phyloP scores from a whole-genome alignment of 2,329 filamentous ascomycete species.

The Talaromyces funiculosus region DNA sequence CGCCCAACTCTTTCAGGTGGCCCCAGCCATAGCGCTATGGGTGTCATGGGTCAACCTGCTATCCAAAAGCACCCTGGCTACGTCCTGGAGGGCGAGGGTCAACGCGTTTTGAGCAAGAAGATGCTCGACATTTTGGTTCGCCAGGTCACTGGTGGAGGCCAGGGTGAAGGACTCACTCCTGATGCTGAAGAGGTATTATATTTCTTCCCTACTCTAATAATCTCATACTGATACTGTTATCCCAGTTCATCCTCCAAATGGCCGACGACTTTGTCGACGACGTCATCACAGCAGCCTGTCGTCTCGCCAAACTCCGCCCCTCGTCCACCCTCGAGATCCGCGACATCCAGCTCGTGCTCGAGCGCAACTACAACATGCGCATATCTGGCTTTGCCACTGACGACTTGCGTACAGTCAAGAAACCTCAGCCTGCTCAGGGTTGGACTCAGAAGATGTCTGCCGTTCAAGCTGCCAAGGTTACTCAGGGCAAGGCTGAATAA shows the following conservation, averaged over 20 bases:
- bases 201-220: not conserved
- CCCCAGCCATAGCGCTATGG: conserved; percentile 65
- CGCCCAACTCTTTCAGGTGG: conserved; percentile 83
- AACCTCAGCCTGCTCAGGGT: conserved; percentile 77
- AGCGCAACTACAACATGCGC: conserved; percentile 81
- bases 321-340: conserved; percentile 86
- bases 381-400: conserved; percentile 93
- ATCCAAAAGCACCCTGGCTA: conserved; percentile 75
- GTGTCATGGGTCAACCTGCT: conserved; percentile 81
- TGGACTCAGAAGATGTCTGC: conserved; percentile 98
- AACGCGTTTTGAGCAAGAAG: conserved; percentile 93
- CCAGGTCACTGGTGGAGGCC: conserved; percentile 78
- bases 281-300: conserved; percentile 79
- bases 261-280: conserved; percentile 94
- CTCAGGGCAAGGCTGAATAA: conserved; percentile 39
- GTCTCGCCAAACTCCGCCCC: conserved; percentile 85
- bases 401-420: conserved; percentile 88
- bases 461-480: conserved; percentile 82
- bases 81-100: conserved; percentile 84
- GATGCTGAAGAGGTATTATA: conserved; percentile 86
- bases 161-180: conserved; percentile 73
- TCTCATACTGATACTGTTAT: not conserved
- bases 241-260: conserved; percentile 82
- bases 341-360: conserved; percentile 75
- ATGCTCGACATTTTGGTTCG: conserved; percentile 93